Conservation (phyloP, 1,284 basidiomycete species). For the Ustilago shanxiensis region DNA sequence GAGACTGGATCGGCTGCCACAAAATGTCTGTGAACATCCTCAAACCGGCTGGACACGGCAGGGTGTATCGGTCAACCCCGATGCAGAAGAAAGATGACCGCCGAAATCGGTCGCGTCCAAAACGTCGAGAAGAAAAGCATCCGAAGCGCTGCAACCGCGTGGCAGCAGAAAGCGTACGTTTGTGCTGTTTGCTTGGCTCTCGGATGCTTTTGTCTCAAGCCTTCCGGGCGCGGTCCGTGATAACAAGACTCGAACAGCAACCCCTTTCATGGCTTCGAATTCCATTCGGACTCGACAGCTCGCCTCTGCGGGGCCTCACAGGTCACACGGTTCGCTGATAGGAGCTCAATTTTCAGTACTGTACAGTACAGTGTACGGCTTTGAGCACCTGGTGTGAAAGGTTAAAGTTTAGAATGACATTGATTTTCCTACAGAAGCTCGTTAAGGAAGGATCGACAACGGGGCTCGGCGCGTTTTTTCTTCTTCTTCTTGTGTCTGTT, state of each 20-base stretch:
- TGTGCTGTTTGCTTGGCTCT: not conserved
- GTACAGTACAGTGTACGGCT: not conserved
- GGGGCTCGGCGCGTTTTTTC: constrained; percentile 13
- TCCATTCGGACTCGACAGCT: not conserved
- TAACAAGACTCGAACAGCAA: not conserved
- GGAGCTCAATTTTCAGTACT: too few species aligned
- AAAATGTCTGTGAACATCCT: too few species aligned
- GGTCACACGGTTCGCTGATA: not conserved
- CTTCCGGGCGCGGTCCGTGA: constrained; percentile 2
- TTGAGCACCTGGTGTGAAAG: not conserved
- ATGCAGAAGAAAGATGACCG: not conserved
- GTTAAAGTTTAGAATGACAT: not conserved
- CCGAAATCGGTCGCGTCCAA: not conserved
- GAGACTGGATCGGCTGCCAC: too few species aligned
- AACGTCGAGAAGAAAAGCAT: not conserved
- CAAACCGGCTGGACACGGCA: too few species aligned
- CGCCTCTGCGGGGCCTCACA: not conserved
- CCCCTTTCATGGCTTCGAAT: not conserved
- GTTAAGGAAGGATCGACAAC: constrained; percentile 6
- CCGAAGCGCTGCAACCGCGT: constrained; percentile 4
- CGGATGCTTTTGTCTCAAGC: constrained; percentile 2
- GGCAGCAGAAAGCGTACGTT: not conserved
- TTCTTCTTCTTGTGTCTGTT: not conserved
- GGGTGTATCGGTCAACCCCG: too few species aligned
- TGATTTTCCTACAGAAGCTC: not conserved